Base-by-base conservation (phyloP, 148 eudicot genomes). In the Chenopodium formosanum region DNA sequence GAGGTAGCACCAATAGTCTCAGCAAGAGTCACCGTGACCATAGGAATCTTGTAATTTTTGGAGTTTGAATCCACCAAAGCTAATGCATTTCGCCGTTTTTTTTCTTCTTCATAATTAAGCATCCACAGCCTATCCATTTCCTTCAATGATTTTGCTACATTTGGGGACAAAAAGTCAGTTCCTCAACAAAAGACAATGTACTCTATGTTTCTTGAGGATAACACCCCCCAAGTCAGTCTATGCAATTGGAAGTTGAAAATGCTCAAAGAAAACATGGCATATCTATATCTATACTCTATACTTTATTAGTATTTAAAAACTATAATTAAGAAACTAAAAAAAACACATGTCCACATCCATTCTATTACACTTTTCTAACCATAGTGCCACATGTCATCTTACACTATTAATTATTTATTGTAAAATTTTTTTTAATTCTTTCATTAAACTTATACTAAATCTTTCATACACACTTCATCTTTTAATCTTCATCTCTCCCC, bases 151-250 rank as follows among this genome's bases (percentile, higher is more conserved):
- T 84, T 83, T 16, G 94, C 77, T 52, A 96, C 94, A 44, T 22
- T 73, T 70, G 98, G 94, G 2, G 97, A 95, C 87, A 96, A 83
- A 80, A 94, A 94, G 86, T 96, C 99, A 29, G 92, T n/a, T 96
- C 99, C 99, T 82, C 99, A 89, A 82, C 91, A 94, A 77, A 96
- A 92, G 60, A 96, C 98, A 46, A 96, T 92, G 81, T 81, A 94
- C 68, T 94, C 98, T 87, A 94, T 94, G 87, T 96, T 96, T 65
- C 98, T 88, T 19, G 98, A 96, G 46, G 94, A 67, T 79, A 96
- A 86, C 19, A 89, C 91, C 44, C 99, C 99, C 66, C 98, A 97
- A 7, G 99, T 96, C 86, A 96, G 80, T 80, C 69, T 87, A 98
- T 96, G 90, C 84, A 86, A 88, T 56, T 66, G 73, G 75, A 70